Evolutionary conservation across 805 yeast genomes (phyloP), one percentile per base, ranked within the genome.

Genomic region (Nakazawaea wyomingensis): DNA sequence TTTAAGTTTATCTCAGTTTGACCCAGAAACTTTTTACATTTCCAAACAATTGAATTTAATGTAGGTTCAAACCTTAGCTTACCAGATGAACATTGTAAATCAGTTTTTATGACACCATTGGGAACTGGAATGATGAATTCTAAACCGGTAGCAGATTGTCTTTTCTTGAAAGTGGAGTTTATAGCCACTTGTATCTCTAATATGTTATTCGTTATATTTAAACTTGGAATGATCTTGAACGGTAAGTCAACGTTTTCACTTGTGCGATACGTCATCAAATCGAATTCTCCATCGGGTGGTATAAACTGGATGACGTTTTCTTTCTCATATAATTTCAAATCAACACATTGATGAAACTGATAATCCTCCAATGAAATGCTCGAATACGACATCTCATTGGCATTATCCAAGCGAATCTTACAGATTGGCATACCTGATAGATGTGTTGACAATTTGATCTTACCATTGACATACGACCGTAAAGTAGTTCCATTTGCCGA

Each of bases 271-370:
- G 77, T 70, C 90, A 89, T 81, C 47, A 89, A 71, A 59, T 87
- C 91, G 57, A 87, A 85, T 40, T 79, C 77, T 0, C 95, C 95
- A 62, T 88, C 96, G 1, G 96, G 96, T 2, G 96, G 96, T 10
- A 80, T 68, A 50, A 89, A 88, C 36, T 73, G 76, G 45, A 89
- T 82, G 19, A 76, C 64, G 32, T 84, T 66, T 20, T 82, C 80
- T 17, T 69, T 56, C 48, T 85, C 88, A 59, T 82, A 86, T 51
- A 76, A 74, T 45, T 76, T 76, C 44, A 87, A 66, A 48, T 82
- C 78, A 20, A 88, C 96, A 60, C 96, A 85, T 53, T 86, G 91
- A 61, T 88, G 96, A 62, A 88, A 84, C 50, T 83, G 86, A 52
- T 85, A 80, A 58, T 88, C 95, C 51, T 83, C 86, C 9, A 89